Evolutionary conservation across 108 stramenopile species (phyloP), one percentile per base, ranked within the genome.

Genomic region (Mediolabrus comicus): DNA sequence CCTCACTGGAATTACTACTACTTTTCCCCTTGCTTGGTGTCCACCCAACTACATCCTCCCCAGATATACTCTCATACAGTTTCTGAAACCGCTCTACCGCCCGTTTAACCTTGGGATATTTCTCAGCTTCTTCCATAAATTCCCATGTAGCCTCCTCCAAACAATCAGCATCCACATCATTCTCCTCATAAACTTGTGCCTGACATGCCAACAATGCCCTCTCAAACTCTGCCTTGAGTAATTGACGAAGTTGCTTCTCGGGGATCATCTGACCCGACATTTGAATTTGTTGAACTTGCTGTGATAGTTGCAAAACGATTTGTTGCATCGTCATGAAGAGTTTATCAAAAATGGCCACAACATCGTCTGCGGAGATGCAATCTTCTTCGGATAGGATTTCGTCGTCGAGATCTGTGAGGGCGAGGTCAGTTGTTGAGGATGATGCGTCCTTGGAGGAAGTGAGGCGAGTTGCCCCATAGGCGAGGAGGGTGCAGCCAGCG

Each of bases 111-210:
- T 86, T 86, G 26, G 89, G 87, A 68, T 82, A 82, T 33, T 82
- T 69, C 9, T 87, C 87, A 49, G 76, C 76, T 4, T 84, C 65
- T 14, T 81, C 79, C 53, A 92, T 59, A 38, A 91, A 90, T 61
- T 95, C 94, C 91, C 91, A 92, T 31, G 89, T 91, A 2, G 94
- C 94, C 83, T 95, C 94, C 72, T 92, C 85, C 57, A 92, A 63
- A 62, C 94, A 95, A 78, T 95, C 94, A 22, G 85, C 85, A 65
- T 95, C 94, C 52, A 95, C 86, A 65, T 89, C 88, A 69, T 83
- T 82, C 27, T 92, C 88, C 35, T 92, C 91, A 35, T 85, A 83
- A 13, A 92, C 77, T 28, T 74, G 51, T 19, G 60, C 84, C 64
- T 92, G 89, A 31, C 82, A 78, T 51, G 69, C 72, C 9, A 52